Evolutionary conservation across 805 yeast species (phyloP).

Genomic region (Metschnikowia kunwiensis): DNA sequence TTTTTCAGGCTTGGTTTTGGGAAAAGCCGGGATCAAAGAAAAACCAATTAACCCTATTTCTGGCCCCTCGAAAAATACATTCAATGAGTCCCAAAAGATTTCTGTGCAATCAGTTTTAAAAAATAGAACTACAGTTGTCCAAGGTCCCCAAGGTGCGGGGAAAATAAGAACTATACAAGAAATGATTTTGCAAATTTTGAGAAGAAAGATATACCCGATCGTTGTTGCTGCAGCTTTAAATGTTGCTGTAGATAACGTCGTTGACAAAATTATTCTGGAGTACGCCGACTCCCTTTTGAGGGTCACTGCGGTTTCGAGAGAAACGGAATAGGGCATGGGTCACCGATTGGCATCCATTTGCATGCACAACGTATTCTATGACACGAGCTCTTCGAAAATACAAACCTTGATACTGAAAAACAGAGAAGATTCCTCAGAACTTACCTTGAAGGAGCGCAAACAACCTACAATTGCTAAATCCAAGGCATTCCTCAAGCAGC

Average conservation of each 20-base stretch:
- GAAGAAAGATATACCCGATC: conserved; percentile 57
- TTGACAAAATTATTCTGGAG: conserved; percentile 70
- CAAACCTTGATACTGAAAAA: neutral
- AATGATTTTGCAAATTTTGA: conserved; percentile 69
- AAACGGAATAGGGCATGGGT: neutral
- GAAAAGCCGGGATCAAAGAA: too few species aligned
- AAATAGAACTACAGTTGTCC: too few species aligned
- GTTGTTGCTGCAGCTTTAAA: conserved; percentile 93
- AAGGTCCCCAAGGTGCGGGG: too few species aligned
- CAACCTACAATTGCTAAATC: too few species aligned
- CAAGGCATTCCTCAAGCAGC: conserved; percentile 7
- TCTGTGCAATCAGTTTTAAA: too few species aligned
- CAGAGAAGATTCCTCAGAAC: neutral
- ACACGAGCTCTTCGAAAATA: neutral
- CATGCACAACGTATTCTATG: conserved; percentile 1
- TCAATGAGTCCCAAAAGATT: too few species aligned
- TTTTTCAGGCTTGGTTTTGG: too few species aligned
- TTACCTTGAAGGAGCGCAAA: conserved; percentile 40
- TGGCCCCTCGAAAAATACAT: too few species aligned
- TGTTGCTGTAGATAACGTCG: conserved; percentile 90
- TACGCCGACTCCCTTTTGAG: conserved; percentile 71
- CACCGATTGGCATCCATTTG: neutral
- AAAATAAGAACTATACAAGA: conserved; percentile 91
- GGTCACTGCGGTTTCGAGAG: neutral
- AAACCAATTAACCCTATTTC: too few species aligned